Evolutionary conservation across 352 stramenopile genomes (phyloP).

Genomic region (Phytophthora parvispora): DNA sequence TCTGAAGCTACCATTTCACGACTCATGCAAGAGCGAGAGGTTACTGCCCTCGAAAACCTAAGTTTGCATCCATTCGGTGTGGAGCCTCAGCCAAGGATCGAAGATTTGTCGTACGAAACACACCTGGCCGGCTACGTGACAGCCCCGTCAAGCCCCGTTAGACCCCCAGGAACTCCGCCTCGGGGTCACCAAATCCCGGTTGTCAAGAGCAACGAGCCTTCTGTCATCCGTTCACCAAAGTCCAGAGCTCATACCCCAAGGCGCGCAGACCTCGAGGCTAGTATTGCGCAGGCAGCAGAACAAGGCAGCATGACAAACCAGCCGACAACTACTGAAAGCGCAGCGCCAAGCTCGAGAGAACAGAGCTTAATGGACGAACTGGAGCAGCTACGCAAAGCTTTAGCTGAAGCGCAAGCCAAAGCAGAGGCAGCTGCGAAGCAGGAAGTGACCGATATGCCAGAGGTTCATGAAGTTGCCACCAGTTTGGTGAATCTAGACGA

Average conservation of each 20-base stretch:
- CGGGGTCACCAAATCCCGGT: neutral
- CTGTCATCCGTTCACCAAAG: slow-evolving; percentile 6
- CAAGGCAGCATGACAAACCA: neutral
- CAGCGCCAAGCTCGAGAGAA: slow-evolving; percentile 36
- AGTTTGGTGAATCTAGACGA: neutral
- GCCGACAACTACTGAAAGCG: neutral
- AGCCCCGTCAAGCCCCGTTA: slow-evolving; percentile 7
- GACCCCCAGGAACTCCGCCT: slow-evolving; percentile 12
- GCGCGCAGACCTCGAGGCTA: slow-evolving; percentile 22
- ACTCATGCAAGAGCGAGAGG: slow-evolving; percentile 66
- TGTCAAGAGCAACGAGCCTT: slow-evolving; percentile 9
- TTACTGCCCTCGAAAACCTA: slow-evolving; percentile 54
- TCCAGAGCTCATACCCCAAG: slow-evolving; percentile 16
- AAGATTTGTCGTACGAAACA: slow-evolving; percentile 21
- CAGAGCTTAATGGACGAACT: slow-evolving; percentile 42
- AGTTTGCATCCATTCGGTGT: slow-evolving; percentile 44
- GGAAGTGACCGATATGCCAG: neutral
- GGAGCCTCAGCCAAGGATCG: slow-evolving; percentile 2
- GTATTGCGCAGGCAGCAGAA: slow-evolving; percentile 13
- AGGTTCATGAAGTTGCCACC: neutral
- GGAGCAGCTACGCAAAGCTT: slow-evolving; percentile 36
- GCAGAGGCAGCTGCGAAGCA: neutral
- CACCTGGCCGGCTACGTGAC: slow-evolving; percentile 8
- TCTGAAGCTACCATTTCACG: slow-evolving; percentile 71
- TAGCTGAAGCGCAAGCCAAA: slow-evolving; percentile 36